phyloP scores from a whole-genome alignment of 768 basidiomycete genomes.

The Suillus discolor region DNA sequence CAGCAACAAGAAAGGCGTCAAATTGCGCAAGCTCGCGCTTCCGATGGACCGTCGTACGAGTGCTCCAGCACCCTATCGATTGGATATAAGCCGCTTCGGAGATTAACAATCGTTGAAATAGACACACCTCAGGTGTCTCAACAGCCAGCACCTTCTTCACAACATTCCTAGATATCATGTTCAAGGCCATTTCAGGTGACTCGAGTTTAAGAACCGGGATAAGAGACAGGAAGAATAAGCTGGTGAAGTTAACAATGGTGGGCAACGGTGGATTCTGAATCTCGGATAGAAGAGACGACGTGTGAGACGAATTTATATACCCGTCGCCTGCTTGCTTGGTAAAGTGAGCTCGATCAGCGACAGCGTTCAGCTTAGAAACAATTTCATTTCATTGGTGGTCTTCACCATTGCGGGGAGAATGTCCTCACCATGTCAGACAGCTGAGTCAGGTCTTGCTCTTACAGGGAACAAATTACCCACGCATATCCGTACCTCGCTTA shows the following conservation, averaged over 20 bases:
- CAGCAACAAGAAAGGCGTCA: constrained; percentile 91
- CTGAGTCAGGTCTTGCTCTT: constrained; percentile 13
- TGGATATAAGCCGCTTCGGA: constrained; percentile 8
- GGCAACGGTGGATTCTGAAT: neutral
- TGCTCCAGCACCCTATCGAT: constrained; percentile 71
- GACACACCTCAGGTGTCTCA: constrained; percentile 66
- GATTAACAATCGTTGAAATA: neutral
- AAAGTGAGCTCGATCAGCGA: neutral
- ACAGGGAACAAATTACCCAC: constrained; percentile 1
- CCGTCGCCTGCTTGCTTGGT: constrained; percentile 2
- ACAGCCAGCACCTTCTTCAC: constrained; percentile 76
- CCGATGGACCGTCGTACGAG: constrained; percentile 89
- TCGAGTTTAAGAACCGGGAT: constrained; percentile 5
- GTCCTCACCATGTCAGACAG: constrained; percentile 12
- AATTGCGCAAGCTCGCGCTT: constrained; percentile 66
- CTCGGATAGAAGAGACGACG: constrained; percentile 4
- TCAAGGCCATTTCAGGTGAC: constrained; percentile 29
- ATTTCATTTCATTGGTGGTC: constrained; percentile 1
- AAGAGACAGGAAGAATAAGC: constrained; percentile 2
- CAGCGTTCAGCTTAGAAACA: constrained; percentile 6
- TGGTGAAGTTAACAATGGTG: constrained; percentile 1
- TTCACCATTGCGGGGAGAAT: constrained; percentile 15
- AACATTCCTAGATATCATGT: constrained; percentile 63
- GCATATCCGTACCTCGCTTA: neutral
- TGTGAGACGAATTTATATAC: constrained; percentile 10